phyloP scores from a whole-genome alignment of 495 filamentous ascomycete species.

The Hypoxylon cercidicola region DNA sequence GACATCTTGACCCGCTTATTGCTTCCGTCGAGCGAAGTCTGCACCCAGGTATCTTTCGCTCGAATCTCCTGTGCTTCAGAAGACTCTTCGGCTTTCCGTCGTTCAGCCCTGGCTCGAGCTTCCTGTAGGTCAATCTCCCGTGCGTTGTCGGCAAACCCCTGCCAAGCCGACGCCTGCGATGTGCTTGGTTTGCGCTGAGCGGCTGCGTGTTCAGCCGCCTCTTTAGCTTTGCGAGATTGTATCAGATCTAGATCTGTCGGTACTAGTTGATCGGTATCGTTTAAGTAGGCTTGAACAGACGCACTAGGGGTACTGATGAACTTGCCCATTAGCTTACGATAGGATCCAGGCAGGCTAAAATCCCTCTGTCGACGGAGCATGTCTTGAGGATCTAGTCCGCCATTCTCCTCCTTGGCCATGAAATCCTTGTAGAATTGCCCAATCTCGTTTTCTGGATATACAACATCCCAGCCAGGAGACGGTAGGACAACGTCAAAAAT shows the following conservation, averaged over 20 bases:
- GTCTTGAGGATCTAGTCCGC: constrained; percentile 79
- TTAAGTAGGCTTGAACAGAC: constrained; percentile 72
- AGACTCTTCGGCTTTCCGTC: constrained; percentile 43
- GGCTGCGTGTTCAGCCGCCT: constrained; percentile 28
- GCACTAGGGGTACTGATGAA: constrained; percentile 66
- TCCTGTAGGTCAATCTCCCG: constrained; percentile 35
- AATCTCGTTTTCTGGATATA: constrained; percentile 86
- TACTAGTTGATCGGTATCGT: constrained; percentile 84
- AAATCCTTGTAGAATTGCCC: constrained; percentile 81
- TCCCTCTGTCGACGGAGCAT: constrained; percentile 91
- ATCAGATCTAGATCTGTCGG: constrained; percentile 78
- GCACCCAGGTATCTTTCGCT: constrained; percentile 45
- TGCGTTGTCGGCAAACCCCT: constrained; percentile 33
- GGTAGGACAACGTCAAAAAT: constrained; percentile 95
- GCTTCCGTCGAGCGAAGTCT: constrained; percentile 49
- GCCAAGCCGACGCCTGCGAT: constrained; percentile 31
- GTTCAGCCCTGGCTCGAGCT: constrained; percentile 21
- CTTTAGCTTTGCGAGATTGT: constrained; percentile 41
- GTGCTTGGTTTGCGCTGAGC: constrained; percentile 12
- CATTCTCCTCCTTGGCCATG: constrained; percentile 82
- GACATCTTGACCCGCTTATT: constrained; percentile 57
- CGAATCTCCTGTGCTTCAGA: constrained; percentile 27
- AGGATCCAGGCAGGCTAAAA: constrained; percentile 86
- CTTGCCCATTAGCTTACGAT: constrained; percentile 83
- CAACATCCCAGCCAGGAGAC: constrained; percentile 88